Percentiles rank a stretch among this genome's conserved stretches.
phyloP scores from a whole-genome alignment of 2,329 filamentous ascomycete genomes.

The Fusarium sp. region DNA sequence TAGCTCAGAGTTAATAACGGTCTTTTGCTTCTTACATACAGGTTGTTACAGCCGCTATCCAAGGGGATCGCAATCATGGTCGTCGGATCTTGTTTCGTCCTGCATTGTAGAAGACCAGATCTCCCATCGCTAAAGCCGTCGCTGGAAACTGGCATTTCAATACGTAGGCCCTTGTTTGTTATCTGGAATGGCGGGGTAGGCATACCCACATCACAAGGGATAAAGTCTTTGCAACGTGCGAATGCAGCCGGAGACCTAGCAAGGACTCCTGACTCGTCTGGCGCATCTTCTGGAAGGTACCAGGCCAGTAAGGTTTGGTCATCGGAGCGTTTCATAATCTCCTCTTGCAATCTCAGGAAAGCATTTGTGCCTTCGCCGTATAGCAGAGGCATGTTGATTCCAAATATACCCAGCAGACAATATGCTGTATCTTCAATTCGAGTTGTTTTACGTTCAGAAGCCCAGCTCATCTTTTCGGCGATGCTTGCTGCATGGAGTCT shows the following conservation, averaged over 20 bases:
- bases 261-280: background rate
- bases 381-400: background rate
- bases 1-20: rapidly evolving
- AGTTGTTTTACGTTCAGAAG: background rate
- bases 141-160: background rate
- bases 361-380: background rate
- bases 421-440: background rate
- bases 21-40: background rate
- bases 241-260: background rate
- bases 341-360: background rate
- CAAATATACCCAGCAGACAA: background rate
- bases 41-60: rapidly evolving
- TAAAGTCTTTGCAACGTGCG: background rate
- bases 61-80: background rate
- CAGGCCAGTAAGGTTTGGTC: background rate
- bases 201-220: background rate
- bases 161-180: background rate
- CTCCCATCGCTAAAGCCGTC: rapidly evolving
- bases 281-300: background rate
- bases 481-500: background rate
- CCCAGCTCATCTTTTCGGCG: background rate
- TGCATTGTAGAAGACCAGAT: background rate
- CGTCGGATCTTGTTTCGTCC: rapidly evolving
- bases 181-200: background rate
- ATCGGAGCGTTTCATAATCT: background rate